Evolutionary conservation across 495 filamentous ascomycete genomes (phyloP), one percentile per base, ranked within the genome.

Genomic region (Neurospora sublineolata): DNA sequence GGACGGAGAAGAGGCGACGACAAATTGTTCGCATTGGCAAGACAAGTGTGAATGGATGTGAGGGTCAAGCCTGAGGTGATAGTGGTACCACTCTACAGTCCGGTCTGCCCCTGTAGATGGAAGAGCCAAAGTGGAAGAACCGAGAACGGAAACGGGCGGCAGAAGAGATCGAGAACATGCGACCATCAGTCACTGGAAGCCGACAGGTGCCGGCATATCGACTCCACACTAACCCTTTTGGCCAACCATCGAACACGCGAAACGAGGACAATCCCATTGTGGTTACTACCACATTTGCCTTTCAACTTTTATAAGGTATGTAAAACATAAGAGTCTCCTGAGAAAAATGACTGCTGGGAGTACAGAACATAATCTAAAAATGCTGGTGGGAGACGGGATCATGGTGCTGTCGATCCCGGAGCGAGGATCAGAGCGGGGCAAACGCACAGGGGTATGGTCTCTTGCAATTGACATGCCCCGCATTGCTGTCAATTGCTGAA

Each of bases 1-100:
- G 68, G 18, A 52, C 40, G 41, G 72, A 73, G 23, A 69, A 68
- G 23, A 73, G 69, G 20, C 37, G 27, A 64, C 52, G 27, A 64
- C 27, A 64, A 33, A 14, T 64, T 33, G 52, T 7, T 33, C 27
- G 52, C 52, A 64, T 64, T 36, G 52, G 27, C 52, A 64, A 36
- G 52, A 33, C 27, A 18, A 3, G 30, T 18, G 27, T 33, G 27
- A 60, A 60, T 7, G 5, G 52, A 60, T 52, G 6, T 52, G 44
- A 14, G 1, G 3, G 10, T n/a, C n/a, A 46, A 46, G 42, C 3
- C 2, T 4, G 3, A 46, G n/a, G 10, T 27, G 23, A 52, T 52
- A 23, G 2, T 60, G 52, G 52, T 30, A 16, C 23, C 52, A 30
- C 11, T 60, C 3, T 16, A 60, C 11, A 16, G 52, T 60, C 5